phyloP scores from a whole-genome alignment of 2,329 filamentous ascomycete genomes.

The Knoxdaviesia proteae region DNA sequence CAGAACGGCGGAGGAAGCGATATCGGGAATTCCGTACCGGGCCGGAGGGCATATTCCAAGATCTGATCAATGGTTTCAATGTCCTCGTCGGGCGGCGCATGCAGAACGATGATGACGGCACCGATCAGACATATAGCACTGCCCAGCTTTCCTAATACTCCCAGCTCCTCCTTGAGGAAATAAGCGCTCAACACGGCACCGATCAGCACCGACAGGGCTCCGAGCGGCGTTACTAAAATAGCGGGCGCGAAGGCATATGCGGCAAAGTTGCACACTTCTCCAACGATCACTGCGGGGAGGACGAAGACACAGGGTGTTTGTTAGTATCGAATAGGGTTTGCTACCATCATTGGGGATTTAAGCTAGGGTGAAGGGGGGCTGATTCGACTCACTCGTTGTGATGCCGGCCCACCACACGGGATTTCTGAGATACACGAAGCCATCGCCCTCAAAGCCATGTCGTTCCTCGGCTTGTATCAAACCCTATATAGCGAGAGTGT shows the following conservation, averaged over 20 bases:
- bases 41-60: constrained; percentile 70
- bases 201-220: constrained; percentile 84
- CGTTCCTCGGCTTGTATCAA: constrained; percentile 76
- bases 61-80: constrained; percentile 86
- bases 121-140: constrained; percentile 93
- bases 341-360: too few relatives aligned
- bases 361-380: neutral
- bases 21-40: constrained; percentile 34
- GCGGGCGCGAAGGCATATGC: constrained; percentile 96
- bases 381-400: constrained; percentile 45
- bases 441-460: constrained; percentile 93
- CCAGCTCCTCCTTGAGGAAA: constrained; percentile 75
- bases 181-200: constrained; percentile 89
- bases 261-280: constrained; percentile 92
- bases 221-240: constrained; percentile 91
- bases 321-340: constrained; percentile 51
- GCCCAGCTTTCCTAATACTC: constrained; percentile 78
- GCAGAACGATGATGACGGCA: constrained; percentile 90
- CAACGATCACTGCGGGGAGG: constrained; percentile 60
- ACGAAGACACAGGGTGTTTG: constrained; percentile 94
- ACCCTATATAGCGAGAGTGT: constrained; percentile 29
- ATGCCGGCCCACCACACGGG: constrained; percentile 98
- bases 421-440: constrained; percentile 81
- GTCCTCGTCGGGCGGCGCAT: constrained; percentile 84
- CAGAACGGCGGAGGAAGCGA: constrained; percentile 1